Percentiles rank a stretch among this genome's conserved stretches.
phyloP scores from a whole-genome alignment of 1,139 yeast species.

The Scheffersomyces illinoinensis region DNA sequence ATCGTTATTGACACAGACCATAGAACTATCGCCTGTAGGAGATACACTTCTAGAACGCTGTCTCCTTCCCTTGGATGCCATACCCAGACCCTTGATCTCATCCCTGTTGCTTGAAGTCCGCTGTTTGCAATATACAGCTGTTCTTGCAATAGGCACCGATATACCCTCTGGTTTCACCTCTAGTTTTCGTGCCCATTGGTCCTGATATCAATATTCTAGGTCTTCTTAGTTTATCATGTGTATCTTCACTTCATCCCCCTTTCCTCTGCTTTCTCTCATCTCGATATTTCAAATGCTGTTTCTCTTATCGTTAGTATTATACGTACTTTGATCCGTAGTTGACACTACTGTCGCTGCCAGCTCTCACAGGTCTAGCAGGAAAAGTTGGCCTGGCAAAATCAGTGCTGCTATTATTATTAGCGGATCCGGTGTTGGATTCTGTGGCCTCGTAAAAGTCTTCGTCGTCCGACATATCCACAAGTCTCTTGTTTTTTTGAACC shows the following conservation, averaged over 20 bases:
- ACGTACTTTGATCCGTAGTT: constrained; percentile 37
- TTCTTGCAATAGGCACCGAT: too few relatives aligned
- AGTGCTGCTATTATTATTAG: constrained; percentile 1
- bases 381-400: constrained; percentile 21
- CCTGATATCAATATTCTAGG: too few relatives aligned
- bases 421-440: constrained; percentile 5
- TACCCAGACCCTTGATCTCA: too few relatives aligned
- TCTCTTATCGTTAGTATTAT: constrained; percentile 5
- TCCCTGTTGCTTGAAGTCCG: too few relatives aligned
- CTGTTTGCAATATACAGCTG: too few relatives aligned
- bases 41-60: background rate
- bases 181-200: too few relatives aligned
- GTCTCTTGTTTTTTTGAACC: constrained; percentile 50
- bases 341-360: constrained; percentile 44
- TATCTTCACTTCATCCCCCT: background rate
- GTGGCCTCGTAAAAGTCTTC: constrained; percentile 23
- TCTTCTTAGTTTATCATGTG: background rate
- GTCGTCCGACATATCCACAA: constrained; percentile 45
- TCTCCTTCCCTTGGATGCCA: background rate
- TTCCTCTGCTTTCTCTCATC: background rate
- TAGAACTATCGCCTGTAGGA: too few relatives aligned
- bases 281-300: background rate
- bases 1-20: background rate
- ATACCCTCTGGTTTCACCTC: too few relatives aligned
- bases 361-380: constrained; percentile 29